phyloP scores from a whole-genome alignment of 1,284 basidiomycete genomes.

The Termitomyces sp. region DNA sequence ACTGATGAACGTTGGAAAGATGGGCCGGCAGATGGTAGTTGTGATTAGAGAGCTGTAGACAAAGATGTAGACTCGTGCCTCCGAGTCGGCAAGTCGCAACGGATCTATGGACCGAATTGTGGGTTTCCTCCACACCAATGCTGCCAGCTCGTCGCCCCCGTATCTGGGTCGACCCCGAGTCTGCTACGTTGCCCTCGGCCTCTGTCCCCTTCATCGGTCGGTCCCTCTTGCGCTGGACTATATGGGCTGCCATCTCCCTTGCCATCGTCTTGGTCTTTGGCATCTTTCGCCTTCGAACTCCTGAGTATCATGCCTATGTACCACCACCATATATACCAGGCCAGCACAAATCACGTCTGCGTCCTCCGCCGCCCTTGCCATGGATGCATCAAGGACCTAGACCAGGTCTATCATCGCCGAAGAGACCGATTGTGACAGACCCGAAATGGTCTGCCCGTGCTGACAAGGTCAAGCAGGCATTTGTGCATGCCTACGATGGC shows the following conservation, averaged over 20 bases:
- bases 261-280: slow-evolving; percentile 20
- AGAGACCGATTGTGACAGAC: background rate
- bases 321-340: slow-evolving; percentile 3
- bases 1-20: slow-evolving; percentile 88
- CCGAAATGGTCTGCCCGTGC: slow-evolving; percentile 25
- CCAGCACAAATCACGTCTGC: background rate
- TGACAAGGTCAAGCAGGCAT: slow-evolving; percentile 48
- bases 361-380: slow-evolving; percentile 8
- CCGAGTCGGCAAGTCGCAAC: background rate
- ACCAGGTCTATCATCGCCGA: background rate
- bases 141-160: slow-evolving; percentile 13
- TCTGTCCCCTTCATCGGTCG: slow-evolving; percentile 11
- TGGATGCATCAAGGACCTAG: background rate
- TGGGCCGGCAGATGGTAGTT: slow-evolving; percentile 81
- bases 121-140: slow-evolving; percentile 5
- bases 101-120: background rate
- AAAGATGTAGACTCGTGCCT: background rate
- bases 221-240: slow-evolving; percentile 23
- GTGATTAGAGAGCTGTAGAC: slow-evolving; percentile 48
- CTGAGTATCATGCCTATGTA: background rate
- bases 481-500: slow-evolving; percentile 53
- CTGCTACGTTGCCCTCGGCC: slow-evolving; percentile 4
- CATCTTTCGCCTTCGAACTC: slow-evolving; percentile 3
- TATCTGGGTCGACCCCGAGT: slow-evolving; percentile 14
- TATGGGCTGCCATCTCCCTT: slow-evolving; percentile 17